Base-by-base conservation (phyloP, 352 stramenopile species). In the Globisporangium spiculum region DNA sequence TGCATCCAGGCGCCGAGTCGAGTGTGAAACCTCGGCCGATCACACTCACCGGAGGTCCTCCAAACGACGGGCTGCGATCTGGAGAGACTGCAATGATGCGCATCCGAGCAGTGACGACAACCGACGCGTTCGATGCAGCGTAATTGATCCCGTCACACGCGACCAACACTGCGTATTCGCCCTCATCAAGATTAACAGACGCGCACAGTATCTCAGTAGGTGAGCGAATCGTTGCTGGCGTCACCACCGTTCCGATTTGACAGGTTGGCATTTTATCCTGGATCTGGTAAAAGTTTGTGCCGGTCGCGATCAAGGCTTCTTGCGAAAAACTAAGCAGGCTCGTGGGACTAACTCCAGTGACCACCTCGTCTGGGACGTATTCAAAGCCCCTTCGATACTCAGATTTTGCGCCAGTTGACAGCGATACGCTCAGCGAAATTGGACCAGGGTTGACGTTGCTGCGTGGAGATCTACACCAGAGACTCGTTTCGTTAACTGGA, bases 91-190 rank as follows among this genome's bases (percentile, higher is more conserved):
- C 41, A 10, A 68, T 48, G 8, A 86, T 75, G 22, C 54, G 70
- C 24, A 79, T 60, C 2, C 56, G 32, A 54, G 56, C 44, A 34
- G 69, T 18, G 14, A 68, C 72, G 16, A 59, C 71, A 16, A 86
- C 12, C 6, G 53, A 53, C 10, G 27, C 36, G 12, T 55, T 14
- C 9, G 74, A 80, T 24, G 26, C 20, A 6, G 73, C 67, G 27
- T 74, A 80, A 41, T 80, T 83, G n/a, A 75, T 26, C 50, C 74
- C 78, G 27, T 83, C 78, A 26, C 69, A 83, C 0, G 78, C 78
- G 0, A 86, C 18, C 10, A 74, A 76, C 12, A 83, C 56, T 2
- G 41, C 14, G 53, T 86, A 78, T 3, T 55, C 26, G 3, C 78
- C 72, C 32, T 66, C 52, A 1, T 30, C 7, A 26, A 68, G 58